phyloP scores from a whole-genome alignment of 2,329 filamentous ascomycete genomes.

The Lachnellula subtilissima region DNA sequence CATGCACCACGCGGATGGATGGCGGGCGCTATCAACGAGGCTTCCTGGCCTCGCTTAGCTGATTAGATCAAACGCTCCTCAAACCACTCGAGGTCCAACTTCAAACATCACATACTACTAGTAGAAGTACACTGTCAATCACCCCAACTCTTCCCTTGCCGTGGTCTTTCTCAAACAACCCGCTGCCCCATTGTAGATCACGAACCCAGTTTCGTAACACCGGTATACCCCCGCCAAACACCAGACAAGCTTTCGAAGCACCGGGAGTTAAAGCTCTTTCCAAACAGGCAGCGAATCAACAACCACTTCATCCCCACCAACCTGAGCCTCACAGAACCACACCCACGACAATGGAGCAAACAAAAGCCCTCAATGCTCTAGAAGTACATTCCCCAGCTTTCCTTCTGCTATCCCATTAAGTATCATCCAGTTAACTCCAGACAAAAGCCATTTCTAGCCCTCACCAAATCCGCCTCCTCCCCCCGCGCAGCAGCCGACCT shows the following conservation, averaged over 20 bases:
- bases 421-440: not conserved
- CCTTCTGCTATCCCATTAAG: not conserved
- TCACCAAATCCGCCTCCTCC: slow-evolving; percentile 80
- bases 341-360: slow-evolving; percentile 61
- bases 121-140: not conserved
- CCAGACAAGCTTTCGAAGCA: not conserved
- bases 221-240: not conserved
- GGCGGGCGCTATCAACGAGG: not conserved
- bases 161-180: not conserved
- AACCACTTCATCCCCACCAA: not conserved
- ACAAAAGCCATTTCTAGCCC: slow-evolving; percentile 77
- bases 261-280: not conserved
- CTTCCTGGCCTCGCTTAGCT: not conserved
- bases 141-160: no score
- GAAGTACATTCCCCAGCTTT: slow-evolving; percentile 41
- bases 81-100: not conserved
- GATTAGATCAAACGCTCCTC: not conserved
- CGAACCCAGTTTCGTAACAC: not conserved
- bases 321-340: not conserved
- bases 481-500: slow-evolving; percentile 82
- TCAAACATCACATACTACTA: not conserved
- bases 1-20: not conserved
- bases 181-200: not conserved
- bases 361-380: slow-evolving; percentile 59
- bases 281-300: not conserved